Conservation (phyloP, 2,329 filamentous ascomycete genomes). For the Penicillium fuscoglaucum region DNA sequence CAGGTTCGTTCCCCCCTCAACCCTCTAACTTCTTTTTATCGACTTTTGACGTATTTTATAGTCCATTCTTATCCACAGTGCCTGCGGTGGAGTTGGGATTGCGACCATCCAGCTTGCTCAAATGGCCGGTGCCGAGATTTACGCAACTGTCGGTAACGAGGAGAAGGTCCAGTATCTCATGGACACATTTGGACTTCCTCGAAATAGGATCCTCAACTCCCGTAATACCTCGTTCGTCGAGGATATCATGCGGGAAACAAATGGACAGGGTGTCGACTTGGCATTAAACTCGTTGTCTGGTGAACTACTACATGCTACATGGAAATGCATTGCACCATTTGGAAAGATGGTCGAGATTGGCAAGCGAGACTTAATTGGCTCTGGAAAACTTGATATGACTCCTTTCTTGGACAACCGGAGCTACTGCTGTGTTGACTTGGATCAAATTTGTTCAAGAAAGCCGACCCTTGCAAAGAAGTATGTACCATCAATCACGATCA, state of each 20-base stretch:
- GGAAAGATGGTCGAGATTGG: constrained; percentile 33
- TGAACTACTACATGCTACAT: constrained; percentile 30
- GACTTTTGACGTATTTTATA: not conserved
- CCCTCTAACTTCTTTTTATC: not conserved
- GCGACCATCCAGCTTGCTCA: constrained; percentile 29
- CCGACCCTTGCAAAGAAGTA: constrained; percentile 11
- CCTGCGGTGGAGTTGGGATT: constrained; percentile 29
- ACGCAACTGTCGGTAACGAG: constrained; percentile 26
- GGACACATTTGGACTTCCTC: constrained; percentile 19
- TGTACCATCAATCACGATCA: not conserved
- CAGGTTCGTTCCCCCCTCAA: constrained; percentile 14
- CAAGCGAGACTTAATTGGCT: constrained; percentile 27
- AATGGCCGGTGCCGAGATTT: constrained; percentile 28
- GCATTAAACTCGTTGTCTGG: constrained; percentile 32
- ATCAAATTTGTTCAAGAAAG: constrained; percentile 14
- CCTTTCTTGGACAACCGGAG: constrained; percentile 25
- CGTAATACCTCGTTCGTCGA: constrained; percentile 20
- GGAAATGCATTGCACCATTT: constrained; percentile 34
- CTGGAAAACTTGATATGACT: constrained; percentile 25
- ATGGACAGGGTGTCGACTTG: constrained; percentile 27
- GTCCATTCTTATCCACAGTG: constrained; percentile 32
- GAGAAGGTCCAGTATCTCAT: constrained; percentile 27
- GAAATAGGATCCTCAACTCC: constrained; percentile 28
- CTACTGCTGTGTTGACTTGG: constrained; percentile 28
- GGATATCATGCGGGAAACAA: constrained; percentile 19